phyloP scores from a whole-genome alignment of 352 stramenopile genomes.

The Phytophthora uliginosa region DNA sequence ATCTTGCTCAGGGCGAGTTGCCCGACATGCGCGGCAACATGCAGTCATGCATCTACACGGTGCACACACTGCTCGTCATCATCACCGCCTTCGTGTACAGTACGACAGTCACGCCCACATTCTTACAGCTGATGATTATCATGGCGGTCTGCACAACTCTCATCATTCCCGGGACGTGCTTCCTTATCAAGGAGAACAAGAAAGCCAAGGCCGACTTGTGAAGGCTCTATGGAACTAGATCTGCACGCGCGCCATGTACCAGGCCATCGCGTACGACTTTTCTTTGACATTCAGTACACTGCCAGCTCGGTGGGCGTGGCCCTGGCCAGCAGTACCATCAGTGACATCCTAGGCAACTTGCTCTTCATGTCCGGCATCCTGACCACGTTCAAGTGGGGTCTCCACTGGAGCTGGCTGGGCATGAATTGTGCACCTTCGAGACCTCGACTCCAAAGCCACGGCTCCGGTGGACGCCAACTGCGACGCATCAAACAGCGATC shows the following conservation, averaged over 20 bases:
- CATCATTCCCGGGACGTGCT: slow-evolving; percentile 57
- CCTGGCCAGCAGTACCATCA: slow-evolving; percentile 34
- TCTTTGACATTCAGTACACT: slow-evolving; percentile 5
- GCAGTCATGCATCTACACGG: slow-evolving; percentile 62
- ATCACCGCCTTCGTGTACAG: slow-evolving; percentile 61
- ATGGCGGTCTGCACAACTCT: slow-evolving; percentile 42
- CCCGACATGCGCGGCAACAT: slow-evolving; percentile 61
- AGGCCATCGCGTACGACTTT: slow-evolving; percentile 1
- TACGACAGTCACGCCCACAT: slow-evolving; percentile 55
- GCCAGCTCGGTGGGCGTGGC: slow-evolving; percentile 35
- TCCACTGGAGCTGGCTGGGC: slow-evolving; percentile 47
- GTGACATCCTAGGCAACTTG: slow-evolving; percentile 37
- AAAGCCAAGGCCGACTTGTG: slow-evolving; percentile 40
- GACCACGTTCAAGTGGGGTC: slow-evolving; percentile 41
- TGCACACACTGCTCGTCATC: slow-evolving; percentile 55
- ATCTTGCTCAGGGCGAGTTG: slow-evolving; percentile 68
- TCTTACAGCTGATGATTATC: slow-evolving; percentile 59
- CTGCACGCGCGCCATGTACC: slow-evolving; percentile 37
- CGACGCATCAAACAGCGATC: too few relatives aligned
- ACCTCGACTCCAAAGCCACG: too few relatives aligned
- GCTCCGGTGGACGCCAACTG: too few relatives aligned
- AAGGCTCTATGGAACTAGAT: slow-evolving; percentile 41
- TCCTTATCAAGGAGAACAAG: slow-evolving; percentile 68
- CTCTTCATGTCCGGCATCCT: slow-evolving; percentile 37
- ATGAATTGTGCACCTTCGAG: slow-evolving; percentile 14